These are phyloP conservation scores for Macrocybe gigantea DNA, from an alignment of 768 basidiomycete species.

Conservation along the genomic window DNA sequence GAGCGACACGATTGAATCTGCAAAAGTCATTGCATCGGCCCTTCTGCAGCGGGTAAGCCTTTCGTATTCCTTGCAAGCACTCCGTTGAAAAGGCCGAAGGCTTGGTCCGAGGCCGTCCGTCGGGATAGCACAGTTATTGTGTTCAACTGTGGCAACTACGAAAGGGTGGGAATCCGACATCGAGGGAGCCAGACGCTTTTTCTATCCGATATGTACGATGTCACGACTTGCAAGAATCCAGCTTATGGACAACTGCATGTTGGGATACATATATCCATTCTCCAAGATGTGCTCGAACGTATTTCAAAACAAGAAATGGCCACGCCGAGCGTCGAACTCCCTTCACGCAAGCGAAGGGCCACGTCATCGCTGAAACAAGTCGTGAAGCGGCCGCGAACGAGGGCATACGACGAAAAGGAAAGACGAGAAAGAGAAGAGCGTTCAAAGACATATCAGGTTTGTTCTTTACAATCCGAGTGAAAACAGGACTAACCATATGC, in stretches of 20 bases:
- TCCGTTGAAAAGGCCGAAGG: background rate
- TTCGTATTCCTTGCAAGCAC: background rate
- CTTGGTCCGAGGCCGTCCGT: constrained; percentile 1
- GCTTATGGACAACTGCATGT: constrained; percentile 3
- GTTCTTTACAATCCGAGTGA: background rate
- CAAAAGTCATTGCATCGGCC: background rate
- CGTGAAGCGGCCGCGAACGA: background rate
- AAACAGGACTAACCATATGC: background rate
- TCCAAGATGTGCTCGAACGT: constrained; percentile 7
- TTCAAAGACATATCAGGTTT: background rate
- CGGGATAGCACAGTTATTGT: constrained; percentile 3
- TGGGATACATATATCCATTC: constrained; percentile 5
- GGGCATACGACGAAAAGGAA: background rate
- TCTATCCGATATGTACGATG: constrained; percentile 7
- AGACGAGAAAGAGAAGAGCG: background rate
- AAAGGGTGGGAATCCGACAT: constrained; percentile 7
- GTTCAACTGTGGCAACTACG: constrained; percentile 4
- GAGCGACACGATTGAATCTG: background rate
- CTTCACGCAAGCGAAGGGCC: background rate
- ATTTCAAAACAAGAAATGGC: background rate
- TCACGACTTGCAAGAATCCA: constrained; percentile 1
- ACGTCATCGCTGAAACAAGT: background rate
- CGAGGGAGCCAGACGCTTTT: constrained; percentile 6
- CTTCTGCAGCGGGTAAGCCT: background rate
- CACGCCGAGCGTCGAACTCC: background rate